phyloP scores from a whole-genome alignment of 208 protist genomes.

The Spongospora subterranea region DNA sequence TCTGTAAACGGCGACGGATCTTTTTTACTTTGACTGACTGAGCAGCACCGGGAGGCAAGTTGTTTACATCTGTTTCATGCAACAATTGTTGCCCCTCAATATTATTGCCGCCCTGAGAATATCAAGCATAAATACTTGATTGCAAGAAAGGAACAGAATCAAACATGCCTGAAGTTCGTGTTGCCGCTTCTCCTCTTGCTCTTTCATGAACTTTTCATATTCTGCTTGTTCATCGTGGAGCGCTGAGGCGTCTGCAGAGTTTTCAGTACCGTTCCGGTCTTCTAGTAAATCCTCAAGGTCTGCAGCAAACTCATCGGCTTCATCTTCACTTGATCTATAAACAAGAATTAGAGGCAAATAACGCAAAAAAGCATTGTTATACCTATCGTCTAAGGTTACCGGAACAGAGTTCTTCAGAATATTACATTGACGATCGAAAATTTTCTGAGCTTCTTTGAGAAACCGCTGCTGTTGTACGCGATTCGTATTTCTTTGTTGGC shows the following conservation, averaged over 20 bases:
- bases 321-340: constrained; percentile 38
- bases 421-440: constrained; percentile 46
- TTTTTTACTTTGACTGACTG: not conserved
- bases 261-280: not conserved
- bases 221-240: constrained; percentile 4
- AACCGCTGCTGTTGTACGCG: constrained; percentile 46
- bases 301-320: constrained; percentile 53
- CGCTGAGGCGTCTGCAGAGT: not conserved
- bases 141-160: no score
- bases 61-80: not conserved
- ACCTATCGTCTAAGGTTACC: not conserved
- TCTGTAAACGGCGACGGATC: not conserved
- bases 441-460: constrained; percentile 46
- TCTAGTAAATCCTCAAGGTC: constrained; percentile 48
- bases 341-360: not conserved
- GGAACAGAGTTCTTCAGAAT: not conserved
- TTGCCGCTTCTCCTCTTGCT: not conserved
- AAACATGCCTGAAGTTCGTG: no score
- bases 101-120: not conserved
- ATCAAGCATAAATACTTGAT: not conserved
- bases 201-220: constrained; percentile 50
- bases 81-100: not conserved
- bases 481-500: constrained; percentile 50
- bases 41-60: not conserved
- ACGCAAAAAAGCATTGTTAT: not conserved